Evolutionary conservation across 2,329 filamentous ascomycete species (phyloP).

Genomic region (Fusarium abutilonis): DNA sequence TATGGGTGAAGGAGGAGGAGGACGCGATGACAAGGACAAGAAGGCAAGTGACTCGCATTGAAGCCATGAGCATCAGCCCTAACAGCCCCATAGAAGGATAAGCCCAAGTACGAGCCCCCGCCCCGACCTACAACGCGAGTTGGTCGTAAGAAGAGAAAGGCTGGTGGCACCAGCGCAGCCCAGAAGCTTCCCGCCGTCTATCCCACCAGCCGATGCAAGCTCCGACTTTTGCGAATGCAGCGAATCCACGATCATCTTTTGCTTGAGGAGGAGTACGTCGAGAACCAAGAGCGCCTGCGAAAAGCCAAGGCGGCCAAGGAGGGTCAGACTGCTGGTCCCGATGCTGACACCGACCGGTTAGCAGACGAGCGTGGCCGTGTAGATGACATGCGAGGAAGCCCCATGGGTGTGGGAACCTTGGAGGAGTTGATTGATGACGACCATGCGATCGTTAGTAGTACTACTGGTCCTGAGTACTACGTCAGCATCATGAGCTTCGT

Average conservation of each 20-base stretch:
- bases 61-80: slow-evolving; percentile 10
- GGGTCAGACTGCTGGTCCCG: slow-evolving; percentile 72
- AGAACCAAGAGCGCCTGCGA: slow-evolving; percentile 96
- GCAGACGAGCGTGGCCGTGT: slow-evolving; percentile 95
- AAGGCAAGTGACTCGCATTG: slow-evolving; percentile 68
- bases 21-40: slow-evolving; percentile 89
- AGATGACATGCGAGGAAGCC: slow-evolving; percentile 97
- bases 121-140: slow-evolving; percentile 96
- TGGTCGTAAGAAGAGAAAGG: slow-evolving; percentile 98
- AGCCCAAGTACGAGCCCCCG: slow-evolving; percentile 99
- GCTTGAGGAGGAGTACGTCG: slow-evolving; percentile 97
- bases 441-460: slow-evolving; percentile 97
- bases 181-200: slow-evolving; percentile 95
- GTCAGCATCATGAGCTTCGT: slow-evolving; percentile 99
- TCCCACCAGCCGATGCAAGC: slow-evolving; percentile 96
- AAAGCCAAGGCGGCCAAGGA: slow-evolving; percentile 88
- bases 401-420: slow-evolving; percentile 97
- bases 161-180: slow-evolving; percentile 89
- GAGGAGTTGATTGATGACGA: slow-evolving; percentile 99
- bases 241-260: slow-evolving; percentile 97
- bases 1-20: slow-evolving; percentile 86
- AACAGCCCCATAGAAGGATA: slow-evolving; percentile 80
- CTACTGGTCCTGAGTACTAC: slow-evolving; percentile 97
- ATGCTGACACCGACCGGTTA: slow-evolving; percentile 80
- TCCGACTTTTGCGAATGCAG: slow-evolving; percentile 97